Conservation (phyloP, 768 basidiomycete species). For the Podaxis sp. region DNA sequence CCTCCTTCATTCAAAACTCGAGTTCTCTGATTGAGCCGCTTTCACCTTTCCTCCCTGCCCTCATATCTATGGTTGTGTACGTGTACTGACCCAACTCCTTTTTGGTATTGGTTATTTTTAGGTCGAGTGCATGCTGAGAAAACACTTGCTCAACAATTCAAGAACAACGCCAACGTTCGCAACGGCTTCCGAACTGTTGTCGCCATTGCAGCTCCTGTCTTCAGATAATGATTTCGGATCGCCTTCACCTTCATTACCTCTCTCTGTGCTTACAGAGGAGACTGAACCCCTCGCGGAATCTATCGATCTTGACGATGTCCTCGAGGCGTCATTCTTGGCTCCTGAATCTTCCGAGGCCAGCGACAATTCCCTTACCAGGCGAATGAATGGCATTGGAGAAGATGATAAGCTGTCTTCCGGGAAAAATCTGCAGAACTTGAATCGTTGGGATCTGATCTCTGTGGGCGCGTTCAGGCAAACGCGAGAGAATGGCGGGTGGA, state of each 20-base stretch:
- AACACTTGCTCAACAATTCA: constrained; percentile 24
- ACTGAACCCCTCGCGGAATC: constrained; percentile 38
- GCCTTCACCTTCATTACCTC: constrained; percentile 10
- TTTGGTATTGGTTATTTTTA: constrained; percentile 17
- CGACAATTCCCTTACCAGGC: background rate
- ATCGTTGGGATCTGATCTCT: constrained; percentile 71
- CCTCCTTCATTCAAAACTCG: constrained; percentile 1
- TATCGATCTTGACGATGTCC: constrained; percentile 69
- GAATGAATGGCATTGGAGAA: background rate
- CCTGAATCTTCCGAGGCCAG: constrained; percentile 35
- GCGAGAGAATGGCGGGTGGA: constrained; percentile 32
- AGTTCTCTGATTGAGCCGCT: constrained; percentile 6
- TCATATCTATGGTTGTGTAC: constrained; percentile 3
- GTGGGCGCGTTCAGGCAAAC: constrained; percentile 71
- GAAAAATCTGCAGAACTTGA: constrained; percentile 45
- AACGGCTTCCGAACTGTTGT: constrained; percentile 6
- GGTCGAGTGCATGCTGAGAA: constrained; percentile 33
- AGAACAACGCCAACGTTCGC: constrained; percentile 21
- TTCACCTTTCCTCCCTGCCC: constrained; percentile 2
- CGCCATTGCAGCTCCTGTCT: constrained; percentile 8
- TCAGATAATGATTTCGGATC: constrained; percentile 9
- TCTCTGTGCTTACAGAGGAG: constrained; percentile 23
- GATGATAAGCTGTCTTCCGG: constrained; percentile 30
- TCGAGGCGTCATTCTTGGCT: constrained; percentile 70
- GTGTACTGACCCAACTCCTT: constrained; percentile 14